Evolutionary conservation across 148 eudicot genomes (phyloP).

Genomic region (Rhododendron griersonianum): DNA sequence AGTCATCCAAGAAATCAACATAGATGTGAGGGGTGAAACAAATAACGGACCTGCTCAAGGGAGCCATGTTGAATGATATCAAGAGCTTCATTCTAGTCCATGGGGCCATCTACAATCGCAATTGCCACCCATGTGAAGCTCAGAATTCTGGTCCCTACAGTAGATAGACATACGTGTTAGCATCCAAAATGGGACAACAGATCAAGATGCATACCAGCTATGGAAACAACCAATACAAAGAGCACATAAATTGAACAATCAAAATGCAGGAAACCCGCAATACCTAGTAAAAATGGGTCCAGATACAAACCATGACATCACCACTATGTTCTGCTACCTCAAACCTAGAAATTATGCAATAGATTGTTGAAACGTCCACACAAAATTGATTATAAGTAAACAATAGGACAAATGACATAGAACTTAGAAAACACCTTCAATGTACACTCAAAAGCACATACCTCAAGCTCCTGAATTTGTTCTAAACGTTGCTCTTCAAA

Average conservation of each 20-base stretch:
- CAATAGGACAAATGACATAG: not conserved
- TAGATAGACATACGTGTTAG: too few species aligned
- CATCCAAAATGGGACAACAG: not conserved
- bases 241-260: not conserved
- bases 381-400: too few species aligned
- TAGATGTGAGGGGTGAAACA: not conserved
- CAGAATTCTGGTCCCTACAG: too few species aligned
- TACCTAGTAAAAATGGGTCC: conserved; percentile 69
- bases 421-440: too few species aligned
- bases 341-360: too few species aligned
- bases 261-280: not conserved
- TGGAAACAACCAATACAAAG: not conserved
- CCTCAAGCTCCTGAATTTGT: conserved; percentile 98
- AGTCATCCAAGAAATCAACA: not conserved
- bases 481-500: conserved; percentile 93
- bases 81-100: too few species aligned
- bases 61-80: conserved; percentile 33
- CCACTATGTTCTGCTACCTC: conserved; percentile 83
- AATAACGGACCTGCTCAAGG: conserved; percentile 64
- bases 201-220: not conserved
- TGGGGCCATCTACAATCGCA: too few species aligned
- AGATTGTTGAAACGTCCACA: too few species aligned
- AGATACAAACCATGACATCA: conserved; percentile 57
- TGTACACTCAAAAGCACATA: conserved; percentile 20
- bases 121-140: too few species aligned